Conservation (phyloP, 139 green algal genomes). For the Chlamydomonas sphaeroides region DNA sequence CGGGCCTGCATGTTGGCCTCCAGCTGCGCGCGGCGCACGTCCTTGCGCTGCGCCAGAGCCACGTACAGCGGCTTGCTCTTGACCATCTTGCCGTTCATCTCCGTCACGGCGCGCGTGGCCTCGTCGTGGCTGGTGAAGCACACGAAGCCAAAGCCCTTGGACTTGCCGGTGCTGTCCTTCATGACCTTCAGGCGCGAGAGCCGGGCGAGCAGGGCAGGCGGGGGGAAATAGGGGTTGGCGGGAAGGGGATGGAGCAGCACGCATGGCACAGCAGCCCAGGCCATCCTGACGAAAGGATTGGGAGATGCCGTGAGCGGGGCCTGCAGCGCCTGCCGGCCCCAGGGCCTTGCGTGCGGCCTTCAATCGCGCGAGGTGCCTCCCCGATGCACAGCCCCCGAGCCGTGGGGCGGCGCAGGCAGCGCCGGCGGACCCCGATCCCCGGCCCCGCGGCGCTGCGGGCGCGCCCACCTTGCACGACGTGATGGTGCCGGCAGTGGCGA, state of each 20-base stretch:
- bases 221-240: too few species aligned
- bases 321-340: too few species aligned
- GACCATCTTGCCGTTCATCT: constrained; percentile 87
- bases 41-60: constrained; percentile 88
- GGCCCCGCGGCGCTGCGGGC: neutral
- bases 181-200: constrained; percentile 69
- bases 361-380: too few species aligned
- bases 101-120: constrained; percentile 84
- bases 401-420: too few species aligned
- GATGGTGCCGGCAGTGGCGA: constrained; percentile 83
- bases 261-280: too few species aligned
- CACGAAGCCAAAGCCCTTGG: constrained; percentile 93
- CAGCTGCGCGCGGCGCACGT: constrained; percentile 81
- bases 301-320: too few species aligned
- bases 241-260: too few species aligned
- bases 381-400: too few species aligned
- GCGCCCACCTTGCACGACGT: constrained; percentile 79
- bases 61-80: constrained; percentile 93
- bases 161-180: constrained; percentile 79
- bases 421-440: too few species aligned
- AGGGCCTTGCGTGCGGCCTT: too few species aligned
- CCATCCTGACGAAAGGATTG: too few species aligned
- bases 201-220: too few species aligned
- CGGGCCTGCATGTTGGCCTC: constrained; percentile 74
- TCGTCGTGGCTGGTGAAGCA: constrained; percentile 89